Evolutionary conservation across 2,329 filamentous ascomycete genomes (phyloP), one percentile per base, ranked within the genome.

Genomic region (Talaromyces rugulosus): DNA sequence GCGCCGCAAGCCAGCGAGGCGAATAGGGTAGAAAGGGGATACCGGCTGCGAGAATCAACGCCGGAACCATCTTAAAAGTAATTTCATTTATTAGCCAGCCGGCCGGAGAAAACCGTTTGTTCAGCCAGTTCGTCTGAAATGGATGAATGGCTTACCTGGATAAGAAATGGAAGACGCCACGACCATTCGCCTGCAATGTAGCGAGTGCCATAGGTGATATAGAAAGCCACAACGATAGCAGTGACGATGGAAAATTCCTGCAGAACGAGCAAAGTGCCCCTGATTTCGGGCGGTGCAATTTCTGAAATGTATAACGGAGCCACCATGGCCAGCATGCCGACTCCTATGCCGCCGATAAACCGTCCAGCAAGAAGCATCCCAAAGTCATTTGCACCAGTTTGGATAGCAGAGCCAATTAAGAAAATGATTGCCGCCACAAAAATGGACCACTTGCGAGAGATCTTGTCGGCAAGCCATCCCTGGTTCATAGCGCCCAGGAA

Each of bases 401-500:
- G 72, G 12, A 83, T 73, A 6, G 77, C 73, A 2, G 79, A 77
- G 1, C 81, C 81, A 3, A 82, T 64, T 30, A 70, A 69, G 67
- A 80, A 82, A 30, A 75, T 64, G 14, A 69, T 59, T n/a, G 70
- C 68, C 7, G 70, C 71, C 8, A 73, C 56, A 12, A 67, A 68
- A 62, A 74, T 66, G 0, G 77, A 75, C 68, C 75, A 76, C 65
- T 81, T 81, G 0, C 80, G 70, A 16, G 34, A 36, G 34, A 36
- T 16, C 65, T 77, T 80, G 63, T 85, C 83, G 1, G 82, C 82
- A 40, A 84, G 75, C 75, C 78, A 84, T 4, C 79, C 79, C 60
- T 79, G 76, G 47, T 79, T 80, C 27, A 81, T 59, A 3, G 79
- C 78, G 58, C 79, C 76, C 3, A 78, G 57, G 18, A 83, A 70